Evolutionary conservation across 257 asterid species (phyloP), one percentile per base, ranked within the genome.

Genomic region (Phtheirospermum japonicum): DNA sequence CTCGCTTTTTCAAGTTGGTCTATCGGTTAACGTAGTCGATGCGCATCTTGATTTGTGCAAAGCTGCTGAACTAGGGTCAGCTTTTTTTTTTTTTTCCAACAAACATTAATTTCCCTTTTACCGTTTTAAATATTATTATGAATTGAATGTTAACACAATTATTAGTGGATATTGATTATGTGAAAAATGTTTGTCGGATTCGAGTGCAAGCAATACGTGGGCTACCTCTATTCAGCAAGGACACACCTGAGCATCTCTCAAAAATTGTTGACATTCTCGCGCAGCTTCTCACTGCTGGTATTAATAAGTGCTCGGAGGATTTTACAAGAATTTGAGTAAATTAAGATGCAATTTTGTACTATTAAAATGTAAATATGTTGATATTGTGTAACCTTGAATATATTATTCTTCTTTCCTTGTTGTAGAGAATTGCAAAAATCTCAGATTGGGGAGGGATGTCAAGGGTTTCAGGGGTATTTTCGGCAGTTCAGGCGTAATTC

Each of bases 181-280:
- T 28, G 37, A 53, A 54, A 23, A 67, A 31, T 54, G 30, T 36
- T 57, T 67, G 61, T 80, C n/a, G 87, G 97, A 79, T 85, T 67
- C 85, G 97, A 48, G 95, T 90, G 73, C 97, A 90, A 80, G 97
- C 97, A 16, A 90, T 87, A 54, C 95, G 97, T 14, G 96, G 97
- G 55, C 96, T 90, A 64, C 96, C 97, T 45, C 94, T 90, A 59
- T 90, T 90, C 81, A 87, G 97, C 85, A 90, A 87, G 87, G 97
- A 90, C 66, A 90, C 97, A 68, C 97, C 97, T 1, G 96, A 87
- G 68, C 82, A 87, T 79, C 94, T 90, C 64, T 90, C 96, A 4
- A 87, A 87, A 75, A 87, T 87, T 70, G 97, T 87, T 59, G 96
- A 90, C 75, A 90, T 90, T 76, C 97, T 90, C 46, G 96, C 82